phyloP scores from a whole-genome alignment of 2,329 filamentous ascomycete species.

The Lizonia empirigonia region DNA sequence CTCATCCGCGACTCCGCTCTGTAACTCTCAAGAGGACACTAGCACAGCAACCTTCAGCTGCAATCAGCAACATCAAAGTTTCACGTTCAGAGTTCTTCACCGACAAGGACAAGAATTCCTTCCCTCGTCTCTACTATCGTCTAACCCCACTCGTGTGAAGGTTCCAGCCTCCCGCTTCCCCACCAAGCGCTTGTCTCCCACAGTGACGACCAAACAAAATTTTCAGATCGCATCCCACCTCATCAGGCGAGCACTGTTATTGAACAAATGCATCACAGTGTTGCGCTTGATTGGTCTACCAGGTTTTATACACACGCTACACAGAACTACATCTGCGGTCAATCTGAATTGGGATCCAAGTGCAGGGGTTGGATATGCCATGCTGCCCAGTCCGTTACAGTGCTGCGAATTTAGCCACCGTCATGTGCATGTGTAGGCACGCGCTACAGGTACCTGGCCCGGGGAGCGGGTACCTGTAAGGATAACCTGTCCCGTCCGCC shows the following conservation, averaged over 20 bases:
- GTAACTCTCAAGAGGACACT: conserved; percentile 6
- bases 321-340: conserved; percentile 9
- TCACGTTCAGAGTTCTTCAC: conserved; percentile 12
- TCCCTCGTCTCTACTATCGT: not conserved
- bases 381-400: conserved; percentile 44
- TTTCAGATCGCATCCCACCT: not conserved
- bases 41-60: conserved; percentile 12
- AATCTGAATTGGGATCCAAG: conserved; percentile 17
- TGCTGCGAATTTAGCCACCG: conserved; percentile 27
- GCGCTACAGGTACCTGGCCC: conserved; percentile 23
- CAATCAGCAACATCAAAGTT: conserved; percentile 13
- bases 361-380: conserved; percentile 35
- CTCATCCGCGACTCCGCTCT: conserved; percentile 13
- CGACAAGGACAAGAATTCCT: conserved; percentile 9
- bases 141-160: conserved; percentile 9
- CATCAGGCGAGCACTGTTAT: conserved; percentile 13
- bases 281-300: conserved; percentile 3
- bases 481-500: conserved; percentile 17
- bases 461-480: conserved; percentile 30
- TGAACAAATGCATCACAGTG: conserved; percentile 11
- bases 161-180: conserved; percentile 19
- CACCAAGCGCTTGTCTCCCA: conserved; percentile 16
- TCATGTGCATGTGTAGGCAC: conserved; percentile 17
- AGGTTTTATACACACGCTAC: conserved; percentile 7
- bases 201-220: conserved; percentile 12